Evolutionary conservation across 805 yeast genomes (phyloP).

Genomic region (Kodamaea restingae): DNA sequence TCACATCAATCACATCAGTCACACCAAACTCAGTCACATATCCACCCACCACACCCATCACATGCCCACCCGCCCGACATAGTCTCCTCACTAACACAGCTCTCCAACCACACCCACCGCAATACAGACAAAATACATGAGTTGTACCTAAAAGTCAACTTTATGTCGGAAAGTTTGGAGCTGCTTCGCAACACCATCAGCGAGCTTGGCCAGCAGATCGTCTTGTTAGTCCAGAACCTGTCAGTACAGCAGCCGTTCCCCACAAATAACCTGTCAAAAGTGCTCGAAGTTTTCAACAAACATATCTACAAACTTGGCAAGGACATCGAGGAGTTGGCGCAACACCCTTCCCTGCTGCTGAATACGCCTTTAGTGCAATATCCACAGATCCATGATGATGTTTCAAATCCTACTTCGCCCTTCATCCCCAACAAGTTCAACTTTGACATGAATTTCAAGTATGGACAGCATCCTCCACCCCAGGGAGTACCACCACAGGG

Average conservation of each 20-base stretch:
- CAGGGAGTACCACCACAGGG: too few relatives aligned
- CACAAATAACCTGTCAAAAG: constrained; percentile 9
- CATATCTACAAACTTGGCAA: constrained; percentile 18
- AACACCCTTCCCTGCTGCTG: constrained; percentile 4
- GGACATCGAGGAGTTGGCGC: constrained; percentile 19
- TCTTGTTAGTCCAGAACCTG: constrained; percentile 8
- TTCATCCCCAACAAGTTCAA: constrained; percentile 13
- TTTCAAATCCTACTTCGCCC: constrained; percentile 17
- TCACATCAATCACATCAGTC: not conserved
- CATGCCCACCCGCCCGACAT: constrained; percentile 7
- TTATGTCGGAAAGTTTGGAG: constrained; percentile 12
- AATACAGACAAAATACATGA: constrained; percentile 21
- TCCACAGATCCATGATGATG: constrained; percentile 7
- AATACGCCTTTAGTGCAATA: constrained; percentile 2
- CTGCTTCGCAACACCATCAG: constrained; percentile 12
- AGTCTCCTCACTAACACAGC: constrained; percentile 14
- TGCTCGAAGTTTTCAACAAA: constrained; percentile 18
- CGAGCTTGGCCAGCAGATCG: constrained; percentile 14
- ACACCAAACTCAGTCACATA: not conserved
- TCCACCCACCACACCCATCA: not conserved
- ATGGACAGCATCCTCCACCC: too few relatives aligned
- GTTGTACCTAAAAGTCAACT: constrained; percentile 15
- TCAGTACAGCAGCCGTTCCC: constrained; percentile 2
- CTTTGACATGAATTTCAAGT: constrained; percentile 15
- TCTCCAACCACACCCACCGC: constrained; percentile 15